Percentiles rank a stretch among this genome's conserved stretches.
Conservation (phyloP, 2,329 filamentous ascomycete species). For the Aspergillus costaricaensis region DNA sequence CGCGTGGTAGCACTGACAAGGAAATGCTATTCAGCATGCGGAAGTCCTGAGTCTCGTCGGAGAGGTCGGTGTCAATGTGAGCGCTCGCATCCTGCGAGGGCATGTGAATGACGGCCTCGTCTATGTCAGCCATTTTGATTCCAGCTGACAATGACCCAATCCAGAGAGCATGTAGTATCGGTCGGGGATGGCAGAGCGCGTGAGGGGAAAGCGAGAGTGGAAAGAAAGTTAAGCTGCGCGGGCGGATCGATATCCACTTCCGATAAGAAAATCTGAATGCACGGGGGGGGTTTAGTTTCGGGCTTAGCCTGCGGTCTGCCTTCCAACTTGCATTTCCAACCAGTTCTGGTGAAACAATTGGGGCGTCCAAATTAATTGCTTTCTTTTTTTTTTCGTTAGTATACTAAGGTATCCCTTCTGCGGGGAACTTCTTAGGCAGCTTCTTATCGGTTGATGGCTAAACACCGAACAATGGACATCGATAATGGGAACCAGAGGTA, state of each 20-base stretch:
- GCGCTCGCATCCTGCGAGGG: constrained; percentile 33
- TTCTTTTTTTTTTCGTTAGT: too few species aligned
- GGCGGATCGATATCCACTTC: constrained; percentile 8
- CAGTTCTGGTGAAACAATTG: background rate
- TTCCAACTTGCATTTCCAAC: constrained; percentile 1
- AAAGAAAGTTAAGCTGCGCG: constrained; percentile 5
- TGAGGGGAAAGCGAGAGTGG: background rate
- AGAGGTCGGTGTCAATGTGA: constrained; percentile 62
- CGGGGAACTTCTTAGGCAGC: too few species aligned
- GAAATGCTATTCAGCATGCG: constrained; percentile 66
- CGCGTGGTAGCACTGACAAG: constrained; percentile 40
- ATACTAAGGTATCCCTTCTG: too few species aligned
- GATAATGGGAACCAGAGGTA: too few species aligned
- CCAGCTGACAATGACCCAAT: background rate
- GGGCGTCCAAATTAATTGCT: too few species aligned
- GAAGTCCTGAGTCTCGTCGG: constrained; percentile 86
- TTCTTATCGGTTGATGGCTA: too few species aligned
- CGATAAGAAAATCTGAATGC: constrained; percentile 9
- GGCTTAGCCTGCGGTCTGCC: background rate
- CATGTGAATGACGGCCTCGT: constrained; percentile 44
- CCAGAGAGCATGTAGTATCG: background rate
- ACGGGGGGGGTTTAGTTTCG: background rate
- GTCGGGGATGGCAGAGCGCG: background rate
- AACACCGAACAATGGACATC: too few species aligned
- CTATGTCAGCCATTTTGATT: constrained; percentile 45